phyloP scores from a whole-genome alignment of 2,329 filamentous ascomycete genomes.

The Fusarium miscanthi region DNA sequence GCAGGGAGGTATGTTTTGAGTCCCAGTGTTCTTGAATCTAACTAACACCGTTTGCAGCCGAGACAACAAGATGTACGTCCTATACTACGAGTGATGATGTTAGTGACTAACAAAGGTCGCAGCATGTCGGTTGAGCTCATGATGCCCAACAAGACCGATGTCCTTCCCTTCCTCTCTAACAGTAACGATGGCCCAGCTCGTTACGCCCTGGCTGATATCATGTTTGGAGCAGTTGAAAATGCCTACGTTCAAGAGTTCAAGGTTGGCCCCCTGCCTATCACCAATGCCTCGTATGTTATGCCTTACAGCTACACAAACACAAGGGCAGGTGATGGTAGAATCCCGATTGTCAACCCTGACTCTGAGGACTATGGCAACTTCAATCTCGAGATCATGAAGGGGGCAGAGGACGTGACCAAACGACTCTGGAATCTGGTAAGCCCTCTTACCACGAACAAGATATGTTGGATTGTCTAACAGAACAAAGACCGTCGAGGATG shows the following conservation, averaged over 20 bases:
- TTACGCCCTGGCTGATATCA: neutral
- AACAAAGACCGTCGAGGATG: neutral
- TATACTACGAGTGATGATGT: too few species aligned
- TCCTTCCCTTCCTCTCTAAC: neutral
- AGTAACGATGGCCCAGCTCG: neutral
- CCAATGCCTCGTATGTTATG: neutral
- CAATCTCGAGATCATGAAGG: conserved; percentile 3
- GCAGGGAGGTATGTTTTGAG: neutral
- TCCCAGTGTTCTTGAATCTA: fast-evolving
- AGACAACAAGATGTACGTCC: conserved; percentile 2
- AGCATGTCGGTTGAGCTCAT: conserved; percentile 1
- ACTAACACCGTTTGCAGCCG: neutral
- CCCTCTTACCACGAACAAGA: fast-evolving
- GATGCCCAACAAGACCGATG: conserved; percentile 7
- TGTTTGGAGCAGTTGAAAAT: neutral
- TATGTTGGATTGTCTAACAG: fast-evolving
- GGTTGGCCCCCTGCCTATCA: neutral
- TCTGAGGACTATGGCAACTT: neutral
- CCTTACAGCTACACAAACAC: neutral
- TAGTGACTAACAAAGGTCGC: fast-evolving
- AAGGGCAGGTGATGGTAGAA: neutral
- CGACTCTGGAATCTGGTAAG: conserved; percentile 5
- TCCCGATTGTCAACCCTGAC: neutral
- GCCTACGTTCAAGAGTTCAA: conserved; percentile 10
- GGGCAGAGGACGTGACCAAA: neutral